A percentile compares a stretch with the other conserved stretches of the same genome.
Conservation (phyloP, 208 protist species). For the Acanthamoeba sp. region DNA sequence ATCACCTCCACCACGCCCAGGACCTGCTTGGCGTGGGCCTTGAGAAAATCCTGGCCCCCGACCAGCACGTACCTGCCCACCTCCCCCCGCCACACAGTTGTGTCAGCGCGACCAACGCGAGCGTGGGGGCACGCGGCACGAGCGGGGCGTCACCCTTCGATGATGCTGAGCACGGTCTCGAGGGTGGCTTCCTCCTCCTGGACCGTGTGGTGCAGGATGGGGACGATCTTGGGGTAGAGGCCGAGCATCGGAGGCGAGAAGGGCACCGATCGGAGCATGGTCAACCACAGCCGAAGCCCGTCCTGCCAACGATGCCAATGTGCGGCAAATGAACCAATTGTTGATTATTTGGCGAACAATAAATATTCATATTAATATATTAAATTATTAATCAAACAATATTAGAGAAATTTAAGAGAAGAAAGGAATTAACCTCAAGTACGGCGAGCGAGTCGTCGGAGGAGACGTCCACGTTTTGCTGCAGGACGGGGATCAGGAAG, state of each 20-base stretch:
- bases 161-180: slow-evolving; percentile 58
- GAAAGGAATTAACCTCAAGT: too few species aligned
- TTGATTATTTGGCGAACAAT: too few species aligned
- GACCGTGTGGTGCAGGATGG: slow-evolving; percentile 41
- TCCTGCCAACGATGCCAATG: too few species aligned
- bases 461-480: slow-evolving; percentile 59
- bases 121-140: too few species aligned
- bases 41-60: slow-evolving; percentile 35
- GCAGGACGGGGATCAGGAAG: slow-evolving; percentile 63
- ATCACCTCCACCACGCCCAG: slow-evolving; percentile 37
- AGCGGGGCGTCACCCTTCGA: slow-evolving; percentile 50
- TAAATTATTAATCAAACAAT: too few species aligned
- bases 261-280: slow-evolving; percentile 27
- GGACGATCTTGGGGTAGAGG: slow-evolving; percentile 62
- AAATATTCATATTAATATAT: too few species aligned
- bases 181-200: slow-evolving; percentile 20
- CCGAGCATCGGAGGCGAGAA: slow-evolving; percentile 26
- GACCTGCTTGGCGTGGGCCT: slow-evolving; percentile 53
- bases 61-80: slow-evolving; percentile 18
- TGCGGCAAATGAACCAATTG: too few species aligned
- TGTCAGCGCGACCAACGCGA: too few species aligned
- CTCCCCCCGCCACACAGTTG: too few species aligned
- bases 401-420: too few species aligned
- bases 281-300: slow-evolving; percentile 28
- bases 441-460: slow-evolving; percentile 53